Conservation (phyloP, 441 rosid species). For the Adansonia grandidieri region DNA sequence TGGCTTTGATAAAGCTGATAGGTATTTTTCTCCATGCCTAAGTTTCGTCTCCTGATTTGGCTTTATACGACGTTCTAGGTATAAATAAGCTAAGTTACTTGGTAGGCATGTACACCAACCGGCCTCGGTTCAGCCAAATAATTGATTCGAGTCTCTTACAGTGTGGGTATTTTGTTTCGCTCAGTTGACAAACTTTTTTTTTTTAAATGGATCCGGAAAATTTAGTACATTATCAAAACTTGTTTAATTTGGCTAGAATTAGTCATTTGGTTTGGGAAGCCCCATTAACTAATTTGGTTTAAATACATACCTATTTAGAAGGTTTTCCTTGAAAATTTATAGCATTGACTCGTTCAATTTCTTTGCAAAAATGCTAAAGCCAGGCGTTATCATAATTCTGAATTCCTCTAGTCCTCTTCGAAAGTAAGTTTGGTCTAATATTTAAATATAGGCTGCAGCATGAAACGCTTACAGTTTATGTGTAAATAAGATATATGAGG, state of each 20-base stretch:
- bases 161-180: not conserved
- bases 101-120: not conserved
- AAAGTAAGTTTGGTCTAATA: not conserved
- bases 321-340: constrained; percentile 1
- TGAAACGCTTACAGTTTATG: not conserved
- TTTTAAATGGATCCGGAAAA: not conserved
- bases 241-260: constrained; percentile 14
- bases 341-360: not conserved
- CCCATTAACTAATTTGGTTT: not conserved
- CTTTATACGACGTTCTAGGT: constrained; percentile 3
- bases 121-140: not conserved
- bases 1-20: constrained; percentile 60
- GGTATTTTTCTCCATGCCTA: constrained; percentile 36
- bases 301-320: not conserved
- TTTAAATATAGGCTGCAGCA: not conserved
- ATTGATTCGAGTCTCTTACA: not conserved
- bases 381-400: not conserved
- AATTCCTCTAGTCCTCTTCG: not conserved
- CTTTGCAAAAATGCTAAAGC: not conserved
- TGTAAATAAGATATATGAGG: not conserved
- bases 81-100: not conserved
- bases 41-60: not conserved
- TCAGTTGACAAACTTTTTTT: not conserved
- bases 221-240: not conserved
- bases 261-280: not conserved